Base-by-base conservation (phyloP, 768 basidiomycete species). In the Tulasnella sp. region DNA sequence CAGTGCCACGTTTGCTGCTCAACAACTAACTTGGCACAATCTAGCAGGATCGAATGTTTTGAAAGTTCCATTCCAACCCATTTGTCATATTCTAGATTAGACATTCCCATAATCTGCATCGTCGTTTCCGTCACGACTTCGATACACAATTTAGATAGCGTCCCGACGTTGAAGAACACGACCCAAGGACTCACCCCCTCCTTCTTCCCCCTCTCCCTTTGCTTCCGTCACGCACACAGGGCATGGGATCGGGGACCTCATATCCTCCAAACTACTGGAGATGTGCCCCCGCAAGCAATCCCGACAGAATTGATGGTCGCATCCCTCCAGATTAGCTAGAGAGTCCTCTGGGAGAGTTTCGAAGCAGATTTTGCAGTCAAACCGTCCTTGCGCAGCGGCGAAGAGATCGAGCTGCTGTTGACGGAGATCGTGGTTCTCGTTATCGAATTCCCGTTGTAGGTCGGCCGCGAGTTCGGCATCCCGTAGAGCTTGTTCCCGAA, bases 241-340 rank as follows among this genome's bases (percentile, higher is more conserved):
- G 65, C 83, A 84, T 11, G 75, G 63, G 29, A 84, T 76, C 3
- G 83, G 83, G 46, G 75, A 83, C 8, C 72, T 73, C 51, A 72
- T 73, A 35, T 79, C 77, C 14, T 70, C 68, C 17, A 84, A 69
- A 65, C 75, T 76, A 4, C 73, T 68, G 29, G 62, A 62, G 11
- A 76, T 67, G 49, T 77, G 74, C 3, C 59, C 60, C 53, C 65
- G 68, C 48, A 82, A 59, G 63, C 83, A 84, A 1, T 68, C 64
- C 49, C 77, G 69, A 65, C 83, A 84, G 63, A 77, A 76, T 14
- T 59, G 59, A 62, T 84, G 82, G 9, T 61, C 61, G 60, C 82
- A 84, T 2, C 27, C 65, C 7, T 67, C 71, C 14, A 80, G 62
- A n/a, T 61, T 63, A 17, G 75, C 71, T 12, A 74, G 69, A 37